A percentile compares a stretch with the other conserved stretches of the same genome.
phyloP scores from a whole-genome alignment of 768 basidiomycete genomes.

The Lactarius deliciosus region DNA sequence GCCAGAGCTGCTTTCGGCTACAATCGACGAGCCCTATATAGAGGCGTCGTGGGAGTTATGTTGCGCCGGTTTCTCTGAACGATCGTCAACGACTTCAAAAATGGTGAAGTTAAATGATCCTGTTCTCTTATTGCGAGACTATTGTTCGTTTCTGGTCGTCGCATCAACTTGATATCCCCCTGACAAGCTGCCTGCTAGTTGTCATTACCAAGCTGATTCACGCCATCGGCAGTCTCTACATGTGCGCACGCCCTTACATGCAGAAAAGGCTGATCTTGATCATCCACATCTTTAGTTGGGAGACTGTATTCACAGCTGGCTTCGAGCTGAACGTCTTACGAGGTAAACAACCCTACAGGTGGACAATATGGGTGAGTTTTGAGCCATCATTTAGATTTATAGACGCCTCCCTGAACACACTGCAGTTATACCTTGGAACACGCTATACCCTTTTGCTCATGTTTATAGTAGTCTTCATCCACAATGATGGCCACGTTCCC shows the following conservation, averaged over 20 bases:
- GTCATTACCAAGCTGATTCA: background rate
- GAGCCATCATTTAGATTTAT: background rate
- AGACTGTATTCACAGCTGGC: background rate
- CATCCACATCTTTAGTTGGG: background rate
- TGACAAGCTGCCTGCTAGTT: background rate
- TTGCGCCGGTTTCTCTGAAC: too few relatives aligned
- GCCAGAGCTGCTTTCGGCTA: too few relatives aligned
- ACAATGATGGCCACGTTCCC: background rate
- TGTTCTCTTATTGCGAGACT: too few relatives aligned
- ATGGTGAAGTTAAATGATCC: too few relatives aligned
- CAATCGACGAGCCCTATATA: too few relatives aligned
- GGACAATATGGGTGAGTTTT: conserved; percentile 1
- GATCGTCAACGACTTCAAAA: too few relatives aligned
- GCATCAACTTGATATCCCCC: too few relatives aligned
- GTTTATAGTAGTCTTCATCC: background rate
- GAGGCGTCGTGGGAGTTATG: too few relatives aligned
- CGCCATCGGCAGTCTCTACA: background rate
- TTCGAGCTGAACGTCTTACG: conserved; percentile 4
- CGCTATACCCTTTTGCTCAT: background rate
- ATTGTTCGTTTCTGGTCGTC: too few relatives aligned
- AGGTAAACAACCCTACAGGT: conserved; percentile 12
- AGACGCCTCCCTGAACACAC: background rate
- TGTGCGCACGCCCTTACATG: background rate
- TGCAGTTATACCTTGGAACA: conserved; percentile 9
- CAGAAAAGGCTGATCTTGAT: background rate